Conservation (phyloP, 345 rosid species). For the Ceriops tagal region DNA sequence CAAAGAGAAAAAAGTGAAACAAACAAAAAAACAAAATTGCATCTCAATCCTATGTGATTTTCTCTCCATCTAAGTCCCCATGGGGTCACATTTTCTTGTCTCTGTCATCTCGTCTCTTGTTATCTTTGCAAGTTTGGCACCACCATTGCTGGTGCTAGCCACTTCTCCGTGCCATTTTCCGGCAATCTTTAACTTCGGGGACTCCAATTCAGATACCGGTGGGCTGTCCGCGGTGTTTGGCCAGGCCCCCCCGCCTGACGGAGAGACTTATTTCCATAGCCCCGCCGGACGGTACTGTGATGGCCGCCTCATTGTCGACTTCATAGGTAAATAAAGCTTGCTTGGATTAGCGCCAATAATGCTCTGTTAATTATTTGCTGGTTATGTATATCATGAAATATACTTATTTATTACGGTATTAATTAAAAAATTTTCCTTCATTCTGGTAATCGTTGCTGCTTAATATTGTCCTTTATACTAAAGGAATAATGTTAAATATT, state of each 20-base stretch:
- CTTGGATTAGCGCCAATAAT: not conserved
- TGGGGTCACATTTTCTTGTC: constrained; percentile 14
- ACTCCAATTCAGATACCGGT: constrained; percentile 93
- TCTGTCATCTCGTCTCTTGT: not conserved
- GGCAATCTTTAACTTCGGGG: constrained; percentile 87
- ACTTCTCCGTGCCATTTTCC: constrained; percentile 31
- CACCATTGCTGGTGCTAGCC: constrained; percentile 6
- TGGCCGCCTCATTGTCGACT: constrained; percentile 85
- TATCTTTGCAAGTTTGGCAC: not conserved
- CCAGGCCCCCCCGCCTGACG: constrained; percentile 68
- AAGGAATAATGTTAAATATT: too few species aligned
- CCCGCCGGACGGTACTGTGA: constrained; percentile 85
- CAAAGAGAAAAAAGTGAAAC: too few species aligned
- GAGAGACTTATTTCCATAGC: constrained; percentile 57
- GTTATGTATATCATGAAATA: not conserved
- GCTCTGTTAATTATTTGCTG: not conserved
- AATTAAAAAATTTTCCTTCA: too few species aligned
- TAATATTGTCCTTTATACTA: too few species aligned
- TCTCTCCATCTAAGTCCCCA: not conserved
- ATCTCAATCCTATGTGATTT: not conserved
- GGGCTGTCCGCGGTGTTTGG: constrained; percentile 83
- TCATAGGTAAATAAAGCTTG: constrained; percentile 46
- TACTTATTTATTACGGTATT: not conserved
- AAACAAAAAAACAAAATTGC: too few species aligned
- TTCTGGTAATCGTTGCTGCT: too few species aligned